Evolutionary conservation across 257 asterid genomes (phyloP).

Genomic region (Penstemon eatonii): DNA sequence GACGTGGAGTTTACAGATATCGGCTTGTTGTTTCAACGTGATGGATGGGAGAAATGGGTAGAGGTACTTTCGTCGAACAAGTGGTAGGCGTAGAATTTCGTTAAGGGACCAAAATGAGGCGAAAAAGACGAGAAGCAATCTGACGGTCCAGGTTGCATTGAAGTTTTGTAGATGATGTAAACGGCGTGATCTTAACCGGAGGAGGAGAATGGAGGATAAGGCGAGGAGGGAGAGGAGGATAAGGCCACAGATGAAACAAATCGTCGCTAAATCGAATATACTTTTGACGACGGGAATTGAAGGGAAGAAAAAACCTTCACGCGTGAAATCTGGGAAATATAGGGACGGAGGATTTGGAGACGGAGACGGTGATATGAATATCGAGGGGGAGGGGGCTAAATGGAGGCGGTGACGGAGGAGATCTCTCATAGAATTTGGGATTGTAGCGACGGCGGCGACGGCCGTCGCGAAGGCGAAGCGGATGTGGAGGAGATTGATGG

Average conservation of each 20-base stretch:
- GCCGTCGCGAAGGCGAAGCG: neutral
- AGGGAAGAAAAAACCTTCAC: conserved; percentile 20
- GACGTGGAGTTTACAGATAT: conserved; percentile 60
- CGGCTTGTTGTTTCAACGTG: conserved; percentile 42
- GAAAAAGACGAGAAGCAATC: conserved; percentile 56
- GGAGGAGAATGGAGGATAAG: conserved; percentile 43
- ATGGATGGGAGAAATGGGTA: conserved; percentile 38
- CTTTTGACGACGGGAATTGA: conserved; percentile 32
- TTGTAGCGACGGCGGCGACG: neutral
- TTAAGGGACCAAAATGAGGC: conserved; percentile 52
- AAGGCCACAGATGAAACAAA: conserved; percentile 35
- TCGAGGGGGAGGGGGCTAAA: neutral
- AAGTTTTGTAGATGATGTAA: conserved; percentile 51
- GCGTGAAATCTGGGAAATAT: neutral
- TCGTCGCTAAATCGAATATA: conserved; percentile 45
- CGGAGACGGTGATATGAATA: neutral
- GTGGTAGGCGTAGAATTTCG: conserved; percentile 53
- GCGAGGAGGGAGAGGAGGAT: conserved; percentile 54
- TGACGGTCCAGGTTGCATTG: conserved; percentile 64
- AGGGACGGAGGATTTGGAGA: neutral
- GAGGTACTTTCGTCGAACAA: conserved; percentile 33
- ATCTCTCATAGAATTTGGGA: neutral
- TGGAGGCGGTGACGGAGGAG: neutral
- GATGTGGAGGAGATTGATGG: neutral
- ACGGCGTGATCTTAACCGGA: conserved; percentile 46